Evolutionary conservation across 805 yeast species (phyloP).

Genomic region (Teunomyces panamensis): DNA sequence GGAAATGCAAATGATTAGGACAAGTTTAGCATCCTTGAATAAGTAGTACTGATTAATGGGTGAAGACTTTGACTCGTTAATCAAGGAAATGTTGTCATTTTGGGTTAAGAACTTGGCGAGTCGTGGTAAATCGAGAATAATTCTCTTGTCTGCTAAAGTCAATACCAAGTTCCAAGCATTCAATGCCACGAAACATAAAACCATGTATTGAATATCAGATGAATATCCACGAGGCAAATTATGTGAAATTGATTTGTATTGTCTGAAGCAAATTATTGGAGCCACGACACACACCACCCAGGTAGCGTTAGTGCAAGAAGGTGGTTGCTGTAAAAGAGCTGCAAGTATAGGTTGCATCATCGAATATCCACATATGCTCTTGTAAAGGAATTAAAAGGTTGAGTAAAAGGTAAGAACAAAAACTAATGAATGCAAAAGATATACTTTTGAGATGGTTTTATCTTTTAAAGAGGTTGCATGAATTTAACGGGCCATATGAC

Average conservation of each 20-base stretch:
- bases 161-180: conserved; percentile 5
- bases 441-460: neutral
- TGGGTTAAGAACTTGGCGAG: neutral
- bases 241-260: neutral
- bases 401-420: neutral
- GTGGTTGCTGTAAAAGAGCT: neutral
- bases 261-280: neutral
- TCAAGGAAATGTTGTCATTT: neutral
- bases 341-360: neutral
- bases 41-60: conserved; percentile 9
- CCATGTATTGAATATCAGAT: conserved; percentile 3
- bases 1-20: conserved; percentile 9
- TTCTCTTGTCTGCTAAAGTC: neutral
- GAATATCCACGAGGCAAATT: conserved; percentile 9
- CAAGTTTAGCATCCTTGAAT: conserved; percentile 11
- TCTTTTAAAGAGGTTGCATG: neutral
- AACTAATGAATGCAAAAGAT: neutral
- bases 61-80: conserved; percentile 1
- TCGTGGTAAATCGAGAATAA: conserved; percentile 3
- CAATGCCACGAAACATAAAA: neutral
- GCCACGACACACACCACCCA: neutral
- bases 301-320: neutral
- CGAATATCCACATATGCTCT: neutral
- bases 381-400: neutral
- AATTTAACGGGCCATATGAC: neutral